Base-by-base conservation (phyloP, 495 filamentous ascomycete species). In the Evernia prunastri region DNA sequence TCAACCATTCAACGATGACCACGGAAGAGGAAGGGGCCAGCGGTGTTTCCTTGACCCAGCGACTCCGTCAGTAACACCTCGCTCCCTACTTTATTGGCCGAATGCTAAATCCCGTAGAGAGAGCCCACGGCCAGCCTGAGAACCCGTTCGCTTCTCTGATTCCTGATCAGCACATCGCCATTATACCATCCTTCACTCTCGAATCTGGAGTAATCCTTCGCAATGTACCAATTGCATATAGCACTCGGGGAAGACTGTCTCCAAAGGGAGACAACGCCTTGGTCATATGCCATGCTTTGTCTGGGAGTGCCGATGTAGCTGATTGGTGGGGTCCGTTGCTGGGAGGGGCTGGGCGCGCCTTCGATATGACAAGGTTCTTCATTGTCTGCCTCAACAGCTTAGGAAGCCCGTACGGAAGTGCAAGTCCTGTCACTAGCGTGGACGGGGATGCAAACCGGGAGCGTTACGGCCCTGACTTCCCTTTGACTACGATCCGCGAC, bases 261-360 rank as follows among this genome's bases (percentile, higher is more conserved):
- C 80, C 88, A 29, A 77, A 84, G 37, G 79, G 83, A 49, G 89
- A 96, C 78, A 98, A 98, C 84, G 91, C 82, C 61, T 86, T 98
- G 86, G 88, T 98, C 59, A 96, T 98, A 68, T 98, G 94, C 75
- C 94, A 98, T 78, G 94, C 94, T 47, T 77, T 98, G 68, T 96
- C 94, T 42, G 94, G 94, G 58, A 96, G 92, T 68, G 91, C 94
- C 61, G 94, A 98, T 78, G 94, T 97, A 35, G 84, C 85, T 64
- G 94, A 98, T 77, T 98, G 94, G 94, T 98, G 94, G 94, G 94
- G 94, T 10, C 94, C 94, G 23, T 81, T 98, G 27, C 84, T 97
- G 12, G 92, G 92, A 35, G 90, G 92, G 12, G 83, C 88, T 58
- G 92, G 93, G 39, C 88, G 89, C 69, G 93, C 92, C 3, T 97